A percentile compares a stretch with the other conserved stretches of the same genome.
These are phyloP conservation scores for Ceriops decandra DNA, from an alignment of 345 rosid genomes.

Conservation along the genomic window DNA sequence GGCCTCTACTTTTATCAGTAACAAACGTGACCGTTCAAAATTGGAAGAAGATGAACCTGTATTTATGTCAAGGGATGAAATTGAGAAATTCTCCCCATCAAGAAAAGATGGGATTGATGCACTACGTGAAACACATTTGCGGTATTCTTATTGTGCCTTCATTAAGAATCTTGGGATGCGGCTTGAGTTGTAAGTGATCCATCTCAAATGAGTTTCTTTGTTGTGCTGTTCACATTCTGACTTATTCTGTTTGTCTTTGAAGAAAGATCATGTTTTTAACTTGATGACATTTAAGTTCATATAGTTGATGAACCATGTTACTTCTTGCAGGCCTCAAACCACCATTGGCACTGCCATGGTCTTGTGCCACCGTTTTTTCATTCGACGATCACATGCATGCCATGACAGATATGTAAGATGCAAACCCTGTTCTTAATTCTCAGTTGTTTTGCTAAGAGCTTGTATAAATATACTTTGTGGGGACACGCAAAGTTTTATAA, in stretches of 20 bases:
- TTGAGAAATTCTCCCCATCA: slow-evolving; percentile 70
- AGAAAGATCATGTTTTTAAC: not conserved
- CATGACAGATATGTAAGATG: slow-evolving; percentile 77
- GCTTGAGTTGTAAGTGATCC: slow-evolving; percentile 59
- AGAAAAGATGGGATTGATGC: slow-evolving; percentile 82
- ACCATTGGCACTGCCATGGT: slow-evolving; percentile 78
- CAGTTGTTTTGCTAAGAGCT: not conserved
- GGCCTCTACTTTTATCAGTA: slow-evolving; percentile 37
- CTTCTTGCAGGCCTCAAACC: slow-evolving; percentile 62
- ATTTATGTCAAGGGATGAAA: slow-evolving; percentile 70
- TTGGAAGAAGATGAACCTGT: slow-evolving; percentile 59
- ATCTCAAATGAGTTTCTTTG: not conserved
- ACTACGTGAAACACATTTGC: slow-evolving; percentile 60
- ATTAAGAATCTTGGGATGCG: slow-evolving; percentile 62
- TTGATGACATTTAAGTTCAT: not conserved
- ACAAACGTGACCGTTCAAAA: slow-evolving; percentile 57
- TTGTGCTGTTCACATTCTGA: not conserved
- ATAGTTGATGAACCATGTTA: not conserved
- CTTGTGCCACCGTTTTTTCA: slow-evolving; percentile 72
- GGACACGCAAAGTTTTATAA: not conserved
- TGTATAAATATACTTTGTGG: not conserved
- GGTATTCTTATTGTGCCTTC: slow-evolving; percentile 72
- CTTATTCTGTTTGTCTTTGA: not conserved
- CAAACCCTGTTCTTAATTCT: not conserved
- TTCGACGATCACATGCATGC: slow-evolving; percentile 77